Percentiles rank a stretch among this genome's conserved stretches.
Evolutionary conservation across 208 protist species (phyloP).

Genomic region (Leishmania lainsoni): DNA sequence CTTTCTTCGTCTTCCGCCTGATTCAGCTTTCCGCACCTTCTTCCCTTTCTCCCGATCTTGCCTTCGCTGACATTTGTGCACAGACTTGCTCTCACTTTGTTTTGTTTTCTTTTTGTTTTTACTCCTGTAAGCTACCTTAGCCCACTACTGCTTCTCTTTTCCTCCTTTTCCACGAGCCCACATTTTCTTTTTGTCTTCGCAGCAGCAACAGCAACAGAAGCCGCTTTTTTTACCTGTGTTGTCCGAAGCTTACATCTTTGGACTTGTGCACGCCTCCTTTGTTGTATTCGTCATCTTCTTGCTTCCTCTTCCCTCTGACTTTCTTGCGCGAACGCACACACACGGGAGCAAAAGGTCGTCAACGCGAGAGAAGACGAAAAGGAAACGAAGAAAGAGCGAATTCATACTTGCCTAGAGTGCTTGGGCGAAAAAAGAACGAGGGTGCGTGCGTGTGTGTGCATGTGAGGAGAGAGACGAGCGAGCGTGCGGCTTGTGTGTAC

Average conservation of each 20-base stretch:
- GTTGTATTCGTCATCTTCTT: not conserved
- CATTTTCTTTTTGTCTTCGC: not conserved
- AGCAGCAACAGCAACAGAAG: not conserved
- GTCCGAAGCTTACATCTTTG: not conserved
- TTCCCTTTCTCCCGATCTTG: not conserved
- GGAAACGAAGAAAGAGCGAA: not conserved
- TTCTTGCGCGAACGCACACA: not conserved
- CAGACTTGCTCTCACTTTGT: not conserved
- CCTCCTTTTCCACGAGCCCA: not conserved
- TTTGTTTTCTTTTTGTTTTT: not conserved
- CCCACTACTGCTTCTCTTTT: not conserved
- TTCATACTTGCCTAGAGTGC: not conserved
- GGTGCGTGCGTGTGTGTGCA: not conserved
- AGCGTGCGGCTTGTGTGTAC: not conserved
- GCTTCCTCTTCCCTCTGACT: not conserved
- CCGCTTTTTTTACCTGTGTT: not conserved
- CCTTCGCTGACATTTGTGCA: not conserved
- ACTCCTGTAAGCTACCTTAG: not conserved
- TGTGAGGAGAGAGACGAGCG: not conserved
- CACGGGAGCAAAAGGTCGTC: not conserved
- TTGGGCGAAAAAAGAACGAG: not conserved
- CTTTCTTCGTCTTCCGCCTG: not conserved
- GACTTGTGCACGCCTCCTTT: not conserved
- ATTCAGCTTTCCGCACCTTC: not conserved
- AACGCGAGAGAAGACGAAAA: not conserved